These are phyloP conservation scores for Cajanus cajan DNA, from an alignment of 306 rosid species.

Conservation along the genomic window DNA sequence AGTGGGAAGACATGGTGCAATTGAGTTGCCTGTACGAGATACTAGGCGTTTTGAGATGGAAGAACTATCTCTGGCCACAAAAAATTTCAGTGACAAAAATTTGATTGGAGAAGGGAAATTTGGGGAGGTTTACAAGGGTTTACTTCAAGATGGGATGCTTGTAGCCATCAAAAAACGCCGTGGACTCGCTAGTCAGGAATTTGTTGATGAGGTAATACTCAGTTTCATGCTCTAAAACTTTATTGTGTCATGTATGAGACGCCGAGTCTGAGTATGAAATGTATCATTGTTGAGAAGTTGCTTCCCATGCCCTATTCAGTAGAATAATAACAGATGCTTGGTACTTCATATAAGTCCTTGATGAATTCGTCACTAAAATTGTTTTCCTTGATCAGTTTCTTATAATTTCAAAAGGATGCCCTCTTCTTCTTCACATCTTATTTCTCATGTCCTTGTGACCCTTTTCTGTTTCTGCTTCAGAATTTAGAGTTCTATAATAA, in stretches of 20 bases:
- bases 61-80: conserved; percentile 76
- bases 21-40: conserved; percentile 63
- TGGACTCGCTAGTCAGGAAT: conserved; percentile 66
- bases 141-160: conserved; percentile 89
- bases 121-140: conserved; percentile 88
- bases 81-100: conserved; percentile 67
- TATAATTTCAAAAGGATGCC: neutral
- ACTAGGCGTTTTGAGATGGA: conserved; percentile 79
- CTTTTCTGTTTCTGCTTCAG: conserved; percentile 2
- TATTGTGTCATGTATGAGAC: neutral
- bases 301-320: neutral
- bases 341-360: neutral
- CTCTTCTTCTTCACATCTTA: neutral
- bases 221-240: conserved; percentile 13
- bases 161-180: conserved; percentile 85
- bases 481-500: neutral
- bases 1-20: conserved; percentile 69
- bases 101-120: conserved; percentile 88
- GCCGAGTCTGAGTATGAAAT: neutral
- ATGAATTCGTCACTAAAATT: neutral
- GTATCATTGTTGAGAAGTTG: neutral
- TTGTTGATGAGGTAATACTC: conserved; percentile 71
- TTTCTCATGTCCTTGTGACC: neutral
- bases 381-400: neutral
- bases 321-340: neutral